Conservation (phyloP, 345 rosid genomes). For the Populus ilicifolia region DNA sequence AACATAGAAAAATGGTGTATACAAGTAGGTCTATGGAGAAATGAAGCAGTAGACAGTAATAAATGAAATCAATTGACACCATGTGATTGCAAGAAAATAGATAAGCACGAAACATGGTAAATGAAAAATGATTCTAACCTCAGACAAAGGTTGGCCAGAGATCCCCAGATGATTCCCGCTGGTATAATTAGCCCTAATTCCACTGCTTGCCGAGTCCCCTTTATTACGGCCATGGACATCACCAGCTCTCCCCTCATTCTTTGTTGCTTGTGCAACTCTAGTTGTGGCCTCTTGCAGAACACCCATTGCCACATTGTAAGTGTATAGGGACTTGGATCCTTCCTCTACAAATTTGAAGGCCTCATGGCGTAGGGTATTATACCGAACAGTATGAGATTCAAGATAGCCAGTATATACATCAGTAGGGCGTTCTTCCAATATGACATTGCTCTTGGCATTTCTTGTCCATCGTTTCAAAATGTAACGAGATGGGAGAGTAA, state of each 20-base stretch:
- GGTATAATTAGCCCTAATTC: conserved; percentile 10
- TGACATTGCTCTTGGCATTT: conserved; percentile 46
- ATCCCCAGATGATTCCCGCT: conserved; percentile 12
- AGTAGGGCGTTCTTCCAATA: conserved; percentile 34
- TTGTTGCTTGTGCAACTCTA: conserved; percentile 48
- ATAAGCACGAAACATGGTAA: neutral
- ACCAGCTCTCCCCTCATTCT: conserved; percentile 6
- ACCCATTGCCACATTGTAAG: conserved; percentile 68
- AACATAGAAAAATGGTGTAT: neutral
- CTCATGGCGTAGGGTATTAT: conserved; percentile 65
- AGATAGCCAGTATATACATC: conserved; percentile 37
- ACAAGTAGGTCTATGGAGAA: neutral
- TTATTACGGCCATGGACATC: conserved; percentile 29
- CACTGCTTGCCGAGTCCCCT: conserved; percentile 14
- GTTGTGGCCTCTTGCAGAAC: conserved; percentile 66
- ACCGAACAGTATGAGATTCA: conserved; percentile 53
- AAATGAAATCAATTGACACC: neutral
- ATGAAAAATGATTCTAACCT: conserved; percentile 27
- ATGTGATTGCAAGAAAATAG: neutral
- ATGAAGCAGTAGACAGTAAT: neutral
- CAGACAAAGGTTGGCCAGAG: conserved; percentile 25
- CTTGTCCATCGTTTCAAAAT: conserved; percentile 75
- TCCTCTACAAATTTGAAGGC: conserved; percentile 75
- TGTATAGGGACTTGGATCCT: conserved; percentile 68
- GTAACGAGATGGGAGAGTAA: conserved; percentile 64